Evolutionary conservation across 345 rosid species (phyloP), one percentile per base, ranked within the genome.

Genomic region (Balakata baccata): DNA sequence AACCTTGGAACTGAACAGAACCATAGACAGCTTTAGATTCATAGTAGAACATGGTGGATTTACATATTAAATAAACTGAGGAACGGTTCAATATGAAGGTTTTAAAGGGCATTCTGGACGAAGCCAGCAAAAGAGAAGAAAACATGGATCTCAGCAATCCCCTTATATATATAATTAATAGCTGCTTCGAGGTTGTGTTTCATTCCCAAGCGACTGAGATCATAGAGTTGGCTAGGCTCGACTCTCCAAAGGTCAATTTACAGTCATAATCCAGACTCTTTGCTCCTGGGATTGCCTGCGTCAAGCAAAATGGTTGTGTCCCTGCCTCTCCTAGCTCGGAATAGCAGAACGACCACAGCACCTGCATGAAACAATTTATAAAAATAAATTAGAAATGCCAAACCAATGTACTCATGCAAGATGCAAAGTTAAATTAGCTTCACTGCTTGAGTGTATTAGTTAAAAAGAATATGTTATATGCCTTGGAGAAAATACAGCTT

Each of bases 201-300:
- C 87, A 89, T 69, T 86, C 92, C 93, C 88, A 90, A 64, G 92
- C 81, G 76, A 92, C 87, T 0, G 86, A 85, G 52, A 94, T 83
- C 86, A 96, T 91, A 14, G 98, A 88, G 88, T 91, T 93, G 74
- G 96, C 97, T 49, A 96, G 88, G 38, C 95, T 95, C 0, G 95
- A 91, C 68, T 90, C 95, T 60, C 78, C 95, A 62, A 96, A 90
- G n/a, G 90, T 87, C 78, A 90, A 70, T 73, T 85, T 87, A 75
- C 80, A 78, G 22, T 83, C 88, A 67, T 83, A 93, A 70, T 91
- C 95, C 78, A 96, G 85, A 64, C 79, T 70, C 86, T 86, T 90
- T 18, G 90, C 93, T 74, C 98, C 99, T 39, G 97, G 98, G 71
- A 93, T 86, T 9, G 97, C 93, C 47, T 88, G 92, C 29, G 93